Percentiles rank a stretch among this genome's conserved stretches.
These are phyloP conservation scores for Yarrowia sp. DNA, from an alignment of 805 yeast species.

Conservation along the genomic window DNA sequence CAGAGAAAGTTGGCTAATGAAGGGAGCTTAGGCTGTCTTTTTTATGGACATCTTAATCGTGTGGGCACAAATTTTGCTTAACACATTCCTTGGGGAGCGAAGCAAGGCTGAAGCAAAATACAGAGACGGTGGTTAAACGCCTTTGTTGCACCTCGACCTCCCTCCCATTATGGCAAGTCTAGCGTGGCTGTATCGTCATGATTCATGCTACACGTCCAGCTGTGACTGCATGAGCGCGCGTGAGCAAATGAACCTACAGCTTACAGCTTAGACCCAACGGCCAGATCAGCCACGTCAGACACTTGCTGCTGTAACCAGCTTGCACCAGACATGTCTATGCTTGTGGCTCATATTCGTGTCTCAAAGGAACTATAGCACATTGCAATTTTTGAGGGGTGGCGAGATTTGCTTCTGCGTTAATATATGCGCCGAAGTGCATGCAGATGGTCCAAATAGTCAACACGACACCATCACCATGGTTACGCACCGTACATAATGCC, in stretches of 20 bases:
- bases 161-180: constrained; percentile 6
- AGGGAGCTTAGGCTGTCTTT: constrained; percentile 17
- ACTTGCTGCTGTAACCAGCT: constrained; percentile 2
- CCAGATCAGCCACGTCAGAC: constrained; percentile 22
- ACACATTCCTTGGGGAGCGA: constrained; percentile 2
- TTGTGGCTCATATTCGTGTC: neutral
- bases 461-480: neutral
- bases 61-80: neutral
- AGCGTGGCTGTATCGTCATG: neutral
- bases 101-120: neutral
- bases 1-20: constrained; percentile 21
- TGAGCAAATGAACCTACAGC: constrained; percentile 28
- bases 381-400: constrained; percentile 10
- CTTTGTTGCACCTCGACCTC: neutral
- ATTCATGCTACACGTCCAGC: constrained; percentile 6
- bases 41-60: constrained; percentile 33
- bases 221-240: constrained; percentile 18
- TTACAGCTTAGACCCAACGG: constrained; percentile 24
- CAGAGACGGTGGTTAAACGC: neutral
- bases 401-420: constrained; percentile 12
- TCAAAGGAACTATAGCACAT: neutral
- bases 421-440: constrained; percentile 1
- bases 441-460: neutral
- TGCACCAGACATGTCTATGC: neutral
- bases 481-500: constrained; percentile 1